Base-by-base conservation (phyloP, 2,329 filamentous ascomycete species). In the Xylariomycetidae sp. region DNA sequence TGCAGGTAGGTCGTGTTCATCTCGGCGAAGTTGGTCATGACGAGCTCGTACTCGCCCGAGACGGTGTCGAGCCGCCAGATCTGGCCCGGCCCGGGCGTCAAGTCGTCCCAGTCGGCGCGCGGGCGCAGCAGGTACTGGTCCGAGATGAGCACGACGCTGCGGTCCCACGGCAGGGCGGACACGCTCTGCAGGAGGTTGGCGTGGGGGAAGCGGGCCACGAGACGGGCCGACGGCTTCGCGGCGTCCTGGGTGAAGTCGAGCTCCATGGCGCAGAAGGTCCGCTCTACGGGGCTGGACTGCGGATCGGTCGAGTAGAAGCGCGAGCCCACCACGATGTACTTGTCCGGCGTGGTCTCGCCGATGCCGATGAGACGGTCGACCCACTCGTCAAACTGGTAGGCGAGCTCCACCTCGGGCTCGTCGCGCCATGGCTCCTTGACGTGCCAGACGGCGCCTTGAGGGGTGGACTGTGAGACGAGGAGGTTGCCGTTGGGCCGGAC, bases 401-500 rank as follows among this genome's bases (percentile, higher is more conserved):
- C 20, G 5, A 31, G 20, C 9, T n/a, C 12, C 18, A 23, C 20
- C 9, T 16, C 14, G 5, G 30, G 30, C 11, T 5, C 18, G 30
- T 13, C 8, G 10, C 4, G 12, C 18, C 20, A 31, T 7, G 20
- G 30, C 14, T 31, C 30, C 4, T 31, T n/a, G 4, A 23, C 20
- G 9, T 23, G 18, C 7, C 5, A 31, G 5, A 31, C 30, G 16
- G 30, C 16, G n/a, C n/a, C n/a, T n/a, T n/a, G n/a, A n/a, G n/a
- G n/a, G 4, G 28, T 30, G 12, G 28, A 30, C 28, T 16, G 18
- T 11, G 28, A 19, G 13, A 31, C 5, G 6, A 31, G 18, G 4
- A 31, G 20, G 20, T 31, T 31, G 18, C 30, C 30, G 25, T 31
- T 31, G 10, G 30, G 30, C 5, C 30, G 17, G 4, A 31, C 30